Base-by-base conservation (phyloP, 2,329 filamentous ascomycete genomes). In the Apiospora aurea region DNA sequence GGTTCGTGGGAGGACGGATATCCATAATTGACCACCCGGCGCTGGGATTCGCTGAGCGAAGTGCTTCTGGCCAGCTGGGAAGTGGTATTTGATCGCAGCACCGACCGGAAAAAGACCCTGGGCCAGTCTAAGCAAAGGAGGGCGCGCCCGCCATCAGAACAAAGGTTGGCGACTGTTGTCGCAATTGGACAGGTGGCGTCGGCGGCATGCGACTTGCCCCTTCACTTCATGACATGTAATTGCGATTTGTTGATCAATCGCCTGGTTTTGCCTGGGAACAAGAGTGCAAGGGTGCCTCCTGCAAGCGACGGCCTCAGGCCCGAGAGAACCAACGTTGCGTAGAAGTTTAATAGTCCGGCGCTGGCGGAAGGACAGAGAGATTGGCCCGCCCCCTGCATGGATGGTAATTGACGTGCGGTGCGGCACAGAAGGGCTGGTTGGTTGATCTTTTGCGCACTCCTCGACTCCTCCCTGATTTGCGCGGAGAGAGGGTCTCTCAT, bases 371-470 rank as follows among this genome's bases (percentile, higher is more conserved):
- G 24, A 21, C 21, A 11, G 18, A 38, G 57, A 64, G 34, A 64
- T 64, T 64, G 21, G 2, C 53, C 51, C 53, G 8, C 57, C 53
- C 53, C 57, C 57, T 64, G 57, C 21, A 64, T n/a, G 49, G 18
- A 41, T 41, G 29, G 18, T n/a, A 34, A 64, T 34, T 21, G 29
- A 34, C 18, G 29, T 38, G 16, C 18, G 11, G 53, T 64, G 53
- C 53, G 29, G 53, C 53, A 64, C 34, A n/a, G 57, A 64, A 21
- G 57, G 46, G 34, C 7, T 38, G 41, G 34, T 38, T 38, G 41
- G 34, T 41, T 64, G 57, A 41, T 64, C 57, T 64, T 64, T 41
- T 64, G 57, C 57, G 53, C 53, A 41, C 57, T 64, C 57, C 57
- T 41, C 11, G n/a, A n/a, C 46, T 51, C 49, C 49, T 51, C 29